Conservation (phyloP, 73 alveolate species). For the Uronychia setigera region DNA sequence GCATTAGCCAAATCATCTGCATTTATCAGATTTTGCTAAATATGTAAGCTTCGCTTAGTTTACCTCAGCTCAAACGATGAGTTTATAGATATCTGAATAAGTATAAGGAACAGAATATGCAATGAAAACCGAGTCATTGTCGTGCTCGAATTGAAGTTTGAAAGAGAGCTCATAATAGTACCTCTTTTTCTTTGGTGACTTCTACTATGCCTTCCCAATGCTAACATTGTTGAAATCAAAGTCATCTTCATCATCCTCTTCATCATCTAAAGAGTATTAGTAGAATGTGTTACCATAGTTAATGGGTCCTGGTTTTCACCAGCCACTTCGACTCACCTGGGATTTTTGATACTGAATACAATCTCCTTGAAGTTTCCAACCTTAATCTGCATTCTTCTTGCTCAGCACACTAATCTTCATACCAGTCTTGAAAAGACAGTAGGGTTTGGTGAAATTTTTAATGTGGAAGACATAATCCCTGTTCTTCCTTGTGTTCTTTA, state of each 20-base stretch:
- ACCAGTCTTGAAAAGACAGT: slow-evolving; percentile 56
- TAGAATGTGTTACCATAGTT: slow-evolving; percentile 23
- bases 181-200: slow-evolving; percentile 3
- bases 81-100: slow-evolving; percentile 23
- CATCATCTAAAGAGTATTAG: slow-evolving; percentile 19
- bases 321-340: slow-evolving; percentile 38
- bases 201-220: neutral
- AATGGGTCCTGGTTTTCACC: slow-evolving; percentile 55
- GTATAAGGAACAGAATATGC: slow-evolving; percentile 63
- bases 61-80: slow-evolving; percentile 2
- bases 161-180: slow-evolving; percentile 40
- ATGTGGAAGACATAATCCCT: slow-evolving; percentile 71
- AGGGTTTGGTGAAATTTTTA: slow-evolving; percentile 71
- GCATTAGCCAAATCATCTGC: too few species aligned
- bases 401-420: slow-evolving; percentile 43
- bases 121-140: slow-evolving; percentile 56
- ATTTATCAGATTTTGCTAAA: too few species aligned
- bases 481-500: slow-evolving; percentile 65
- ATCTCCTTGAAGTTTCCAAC: slow-evolving; percentile 9
- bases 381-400: neutral
- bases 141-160: slow-evolving; percentile 31
- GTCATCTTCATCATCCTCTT: slow-evolving; percentile 49
- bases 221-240: slow-evolving; percentile 14
- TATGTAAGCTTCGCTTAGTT: too few species aligned
- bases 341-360: slow-evolving; percentile 15